phyloP scores from a whole-genome alignment of 2,329 filamentous ascomycete genomes.

The Ampelomyces quisqualis region DNA sequence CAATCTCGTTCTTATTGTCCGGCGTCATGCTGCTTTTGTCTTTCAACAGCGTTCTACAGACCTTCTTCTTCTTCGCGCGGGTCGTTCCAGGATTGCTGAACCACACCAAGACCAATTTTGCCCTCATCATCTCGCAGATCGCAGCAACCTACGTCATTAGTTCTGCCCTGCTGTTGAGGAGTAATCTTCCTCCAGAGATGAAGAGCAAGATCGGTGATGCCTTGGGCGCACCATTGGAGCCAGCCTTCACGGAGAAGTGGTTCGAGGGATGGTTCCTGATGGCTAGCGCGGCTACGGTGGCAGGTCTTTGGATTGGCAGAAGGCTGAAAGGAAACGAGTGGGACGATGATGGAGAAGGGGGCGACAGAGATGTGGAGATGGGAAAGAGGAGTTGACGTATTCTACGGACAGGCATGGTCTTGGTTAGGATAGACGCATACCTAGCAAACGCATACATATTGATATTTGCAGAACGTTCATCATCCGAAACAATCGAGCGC shows the following conservation, averaged over 20 bases:
- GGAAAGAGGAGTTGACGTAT: constrained; percentile 62
- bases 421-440: not conserved
- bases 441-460: constrained; percentile 1
- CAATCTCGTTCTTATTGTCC: constrained; percentile 80
- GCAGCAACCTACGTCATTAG: constrained; percentile 83
- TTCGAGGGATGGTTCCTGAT: constrained; percentile 84
- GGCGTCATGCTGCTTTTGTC: constrained; percentile 80
- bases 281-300: constrained; percentile 64
- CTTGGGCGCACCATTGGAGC: constrained; percentile 72
- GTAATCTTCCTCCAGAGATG: constrained; percentile 75
- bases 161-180: constrained; percentile 72
- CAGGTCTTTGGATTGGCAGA: constrained; percentile 73
- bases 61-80: constrained; percentile 75
- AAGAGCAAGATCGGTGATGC: constrained; percentile 76
- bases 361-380: constrained; percentile 64
- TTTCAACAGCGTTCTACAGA: constrained; percentile 82
- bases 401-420: not conserved
- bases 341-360: constrained; percentile 42
- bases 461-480: no score
- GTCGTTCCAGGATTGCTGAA: constrained; percentile 71
- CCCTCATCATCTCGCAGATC: constrained; percentile 77
- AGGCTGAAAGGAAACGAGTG: constrained; percentile 52
- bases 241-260: constrained; percentile 74
- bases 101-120: constrained; percentile 74
- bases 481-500: no score